phyloP scores from a whole-genome alignment of 2,329 filamentous ascomycete genomes.

The Claviceps spartinae region DNA sequence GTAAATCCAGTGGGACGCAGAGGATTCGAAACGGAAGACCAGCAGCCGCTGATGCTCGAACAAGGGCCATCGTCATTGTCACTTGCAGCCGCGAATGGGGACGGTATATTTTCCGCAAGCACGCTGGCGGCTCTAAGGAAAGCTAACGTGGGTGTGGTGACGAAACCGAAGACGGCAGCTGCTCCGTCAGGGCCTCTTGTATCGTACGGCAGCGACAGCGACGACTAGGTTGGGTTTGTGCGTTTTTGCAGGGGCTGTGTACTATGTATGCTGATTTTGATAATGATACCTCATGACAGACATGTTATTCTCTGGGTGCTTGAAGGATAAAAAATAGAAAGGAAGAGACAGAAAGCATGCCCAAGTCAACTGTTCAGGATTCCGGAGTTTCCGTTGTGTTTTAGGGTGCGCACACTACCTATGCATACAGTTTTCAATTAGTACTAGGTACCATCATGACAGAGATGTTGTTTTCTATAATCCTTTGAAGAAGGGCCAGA shows the following conservation, averaged over 20 bases:
- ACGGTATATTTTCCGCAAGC: slow-evolving; percentile 67
- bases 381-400: too few relatives aligned
- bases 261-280: slow-evolving; percentile 1
- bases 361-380: background rate
- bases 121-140: slow-evolving; percentile 67
- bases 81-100: slow-evolving; percentile 20
- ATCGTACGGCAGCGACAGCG: slow-evolving; percentile 80
- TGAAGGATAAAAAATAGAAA: background rate
- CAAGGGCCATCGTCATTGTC: slow-evolving; percentile 28
- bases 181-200: slow-evolving; percentile 59
- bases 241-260: slow-evolving; percentile 1
- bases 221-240: slow-evolving; percentile 30
- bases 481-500: too few relatives aligned
- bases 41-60: slow-evolving; percentile 46
- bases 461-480: too few relatives aligned
- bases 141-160: slow-evolving; percentile 38
- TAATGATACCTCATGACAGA: slow-evolving; percentile 17
- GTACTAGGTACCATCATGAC: too few relatives aligned
- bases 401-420: too few relatives aligned
- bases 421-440: too few relatives aligned
- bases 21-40: slow-evolving; percentile 49
- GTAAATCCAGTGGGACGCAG: slow-evolving; percentile 45
- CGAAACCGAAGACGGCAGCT: slow-evolving; percentile 37
- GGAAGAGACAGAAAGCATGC: background rate
- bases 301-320: background rate